Evolutionary conservation across 805 yeast species (phyloP).

Genomic region (Nakazawaea populi): DNA sequence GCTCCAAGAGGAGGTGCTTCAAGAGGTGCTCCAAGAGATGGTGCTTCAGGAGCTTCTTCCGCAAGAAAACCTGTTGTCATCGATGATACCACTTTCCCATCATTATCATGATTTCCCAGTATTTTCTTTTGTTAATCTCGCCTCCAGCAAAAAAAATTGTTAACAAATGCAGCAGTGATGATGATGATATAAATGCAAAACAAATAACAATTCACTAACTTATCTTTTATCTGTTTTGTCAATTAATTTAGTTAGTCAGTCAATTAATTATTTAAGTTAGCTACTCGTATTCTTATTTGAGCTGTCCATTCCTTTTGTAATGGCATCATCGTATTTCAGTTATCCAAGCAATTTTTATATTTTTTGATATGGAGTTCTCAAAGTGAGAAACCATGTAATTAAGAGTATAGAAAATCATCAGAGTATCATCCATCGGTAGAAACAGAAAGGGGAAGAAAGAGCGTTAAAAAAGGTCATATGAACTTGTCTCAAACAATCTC

Average conservation of each 20-base stretch:
- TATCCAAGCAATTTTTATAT: no score
- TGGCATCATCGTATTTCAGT: no score
- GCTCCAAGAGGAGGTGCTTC: conserved; percentile 23
- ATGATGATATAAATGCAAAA: not conserved
- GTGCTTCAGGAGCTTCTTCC: conserved; percentile 21
- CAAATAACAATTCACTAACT: not conserved
- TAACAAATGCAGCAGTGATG: not conserved
- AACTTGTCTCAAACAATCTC: not conserved
- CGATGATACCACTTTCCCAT: conserved; percentile 68
- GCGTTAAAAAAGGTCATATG: not conserved
- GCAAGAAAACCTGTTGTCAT: conserved; percentile 30
- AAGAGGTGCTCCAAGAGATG: conserved; percentile 23
- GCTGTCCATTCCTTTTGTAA: no score
- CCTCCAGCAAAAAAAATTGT: no score
- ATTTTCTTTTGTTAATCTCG: not conserved
- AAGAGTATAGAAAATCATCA: no score
- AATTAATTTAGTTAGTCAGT: not conserved
- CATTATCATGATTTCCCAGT: conserved; percentile 39
- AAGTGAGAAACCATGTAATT: no score
- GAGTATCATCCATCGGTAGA: not conserved
- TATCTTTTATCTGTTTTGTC: not conserved
- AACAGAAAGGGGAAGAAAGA: not conserved
- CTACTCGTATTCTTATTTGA: not conserved
- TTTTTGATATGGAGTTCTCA: no score
- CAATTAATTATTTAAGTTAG: not conserved